Percentiles rank a stretch among this genome's conserved stretches.
phyloP scores from a whole-genome alignment of 1,284 basidiomycete genomes.

The Lentinus polychrous region DNA sequence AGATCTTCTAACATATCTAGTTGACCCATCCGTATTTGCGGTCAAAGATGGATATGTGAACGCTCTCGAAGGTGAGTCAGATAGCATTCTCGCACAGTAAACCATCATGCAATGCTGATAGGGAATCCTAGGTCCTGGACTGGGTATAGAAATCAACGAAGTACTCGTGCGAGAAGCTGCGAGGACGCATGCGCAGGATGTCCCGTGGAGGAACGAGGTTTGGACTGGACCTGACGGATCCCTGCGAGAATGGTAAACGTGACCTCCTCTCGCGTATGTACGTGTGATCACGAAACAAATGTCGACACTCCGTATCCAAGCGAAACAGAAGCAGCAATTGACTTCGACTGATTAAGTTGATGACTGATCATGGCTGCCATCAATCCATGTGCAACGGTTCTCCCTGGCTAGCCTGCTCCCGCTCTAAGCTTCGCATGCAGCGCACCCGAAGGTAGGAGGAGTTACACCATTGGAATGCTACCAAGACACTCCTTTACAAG shows the following conservation, averaged over 20 bases:
- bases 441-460: too few relatives aligned
- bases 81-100: background rate
- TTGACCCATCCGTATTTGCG: conserved; percentile 50
- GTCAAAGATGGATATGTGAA: conserved; percentile 57
- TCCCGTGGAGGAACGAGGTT: conserved; percentile 55
- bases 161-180: conserved; percentile 49
- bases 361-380: too few relatives aligned
- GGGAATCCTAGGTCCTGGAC: conserved; percentile 43
- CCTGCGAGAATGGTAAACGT: conserved; percentile 44
- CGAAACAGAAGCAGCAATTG: too few relatives aligned
- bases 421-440: too few relatives aligned
- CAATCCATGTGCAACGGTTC: too few relatives aligned
- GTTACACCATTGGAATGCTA: too few relatives aligned
- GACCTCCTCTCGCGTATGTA: background rate
- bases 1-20: conserved; percentile 64
- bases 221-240: conserved; percentile 52
- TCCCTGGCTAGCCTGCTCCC: too few relatives aligned
- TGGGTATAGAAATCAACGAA: conserved; percentile 70
- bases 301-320: too few relatives aligned
- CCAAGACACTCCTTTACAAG: too few relatives aligned
- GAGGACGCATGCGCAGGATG: conserved; percentile 26
- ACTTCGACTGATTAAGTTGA: too few relatives aligned
- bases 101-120: background rate
- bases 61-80: conserved; percentile 38
- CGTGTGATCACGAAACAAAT: too few relatives aligned